Evolutionary conservation across 2,329 filamentous ascomycete species (phyloP).

Genomic region (Graphilbum fragrans): DNA sequence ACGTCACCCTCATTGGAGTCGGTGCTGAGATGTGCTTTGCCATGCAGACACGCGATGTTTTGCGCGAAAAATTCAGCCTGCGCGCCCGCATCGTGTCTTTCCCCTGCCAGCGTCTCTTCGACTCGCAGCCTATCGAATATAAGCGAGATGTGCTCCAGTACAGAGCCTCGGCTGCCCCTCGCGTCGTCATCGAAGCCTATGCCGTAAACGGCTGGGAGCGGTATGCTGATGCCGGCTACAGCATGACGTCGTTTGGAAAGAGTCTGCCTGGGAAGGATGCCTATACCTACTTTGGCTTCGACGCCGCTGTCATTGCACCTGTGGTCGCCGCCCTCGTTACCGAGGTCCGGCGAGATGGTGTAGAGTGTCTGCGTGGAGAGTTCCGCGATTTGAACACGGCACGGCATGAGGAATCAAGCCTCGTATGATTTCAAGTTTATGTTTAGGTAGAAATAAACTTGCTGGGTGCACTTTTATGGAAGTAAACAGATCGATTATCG

Average conservation of each 20-base stretch:
- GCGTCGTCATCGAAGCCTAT: constrained; percentile 30
- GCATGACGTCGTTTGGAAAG: constrained; percentile 34
- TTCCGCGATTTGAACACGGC: too few species aligned
- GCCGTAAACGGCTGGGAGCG: constrained; percentile 34
- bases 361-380: too few species aligned
- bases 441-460: too few species aligned
- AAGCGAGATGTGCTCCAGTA: too few species aligned
- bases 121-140: constrained; percentile 7
- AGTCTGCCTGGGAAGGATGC: constrained; percentile 31
- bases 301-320: constrained; percentile 26
- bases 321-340: too few species aligned
- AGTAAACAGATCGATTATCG: too few species aligned
- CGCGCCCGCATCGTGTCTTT: constrained; percentile 7
- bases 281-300: constrained; percentile 34
- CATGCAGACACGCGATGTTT: constrained; percentile 21
- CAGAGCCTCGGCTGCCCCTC: constrained; percentile 20
- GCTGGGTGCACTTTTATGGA: too few species aligned
- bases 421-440: too few species aligned
- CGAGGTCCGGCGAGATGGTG: too few species aligned
- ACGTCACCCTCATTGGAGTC: constrained; percentile 15
- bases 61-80: not conserved
- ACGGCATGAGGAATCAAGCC: too few species aligned
- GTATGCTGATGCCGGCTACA: constrained; percentile 32
- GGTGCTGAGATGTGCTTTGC: constrained; percentile 22
- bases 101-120: constrained; percentile 8